Evolutionary conservation across 352 stramenopile genomes (phyloP), one percentile per base, ranked within the genome.

Genomic region (Phytophthora sojae): DNA sequence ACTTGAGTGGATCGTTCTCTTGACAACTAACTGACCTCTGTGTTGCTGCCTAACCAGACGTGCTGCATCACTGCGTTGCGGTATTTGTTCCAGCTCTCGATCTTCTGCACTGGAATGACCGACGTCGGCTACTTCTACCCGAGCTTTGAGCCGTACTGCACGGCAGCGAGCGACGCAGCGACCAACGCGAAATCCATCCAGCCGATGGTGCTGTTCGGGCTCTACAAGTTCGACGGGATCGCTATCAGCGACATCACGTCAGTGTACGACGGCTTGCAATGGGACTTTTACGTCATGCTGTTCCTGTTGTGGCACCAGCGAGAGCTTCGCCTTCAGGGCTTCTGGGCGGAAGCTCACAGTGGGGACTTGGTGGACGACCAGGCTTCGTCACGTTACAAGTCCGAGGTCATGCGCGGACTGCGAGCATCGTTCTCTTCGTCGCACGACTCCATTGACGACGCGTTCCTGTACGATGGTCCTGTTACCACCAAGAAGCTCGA

Each of bases 191-290:
- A 91, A 50, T 68, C 86, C 11, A 90, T 97, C 35, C 90, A 96
- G 56, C 83, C 86, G 0, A 83, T 93, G 21, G 86, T 96, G 11
- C 58, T 96, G n/a, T 72, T 96, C 54, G 90, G 90, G 2, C 58
- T 97, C 29, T 97, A 94, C 76, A 97, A 97, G 67, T 96, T 94
- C 26, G 88, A 97, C 45, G 90, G 88, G 0, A 77, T 75, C 47
- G 81, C 83, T 23, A 84, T 91, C 12, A 53, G 82, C n/a, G 73
- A 64, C 23, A 66, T 89, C 39, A 86, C 65, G 8, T 81, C 77
- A 0, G 87, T 93, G 19, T 91, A 91, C 25, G 68, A 76, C 26
- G 90, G 90, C 12, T 63, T 97, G 11, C 86, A 95, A 65, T 97
- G 90, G 90, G 75, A 95, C 57, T 95, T 97, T 45, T 92, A 93